Base-by-base conservation (phyloP, 805 yeast species). In the Sungouiella thailandica region DNA sequence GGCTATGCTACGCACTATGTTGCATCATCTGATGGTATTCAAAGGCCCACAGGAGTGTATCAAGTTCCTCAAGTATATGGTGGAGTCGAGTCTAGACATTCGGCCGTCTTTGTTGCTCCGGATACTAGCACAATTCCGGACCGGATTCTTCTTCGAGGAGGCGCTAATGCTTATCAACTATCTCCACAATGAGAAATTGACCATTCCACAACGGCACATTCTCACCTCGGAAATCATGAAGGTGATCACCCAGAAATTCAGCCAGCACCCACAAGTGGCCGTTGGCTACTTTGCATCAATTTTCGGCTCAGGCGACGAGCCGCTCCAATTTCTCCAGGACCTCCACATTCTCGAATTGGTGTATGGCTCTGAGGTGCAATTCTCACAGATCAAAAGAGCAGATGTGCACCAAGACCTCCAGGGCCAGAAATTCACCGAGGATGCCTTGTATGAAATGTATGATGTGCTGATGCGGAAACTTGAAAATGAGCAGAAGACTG, bases 281-380 rank as follows among this genome's bases (percentile, higher is more conserved):
- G 44, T 60, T 4, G 71, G 70, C 2, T 66, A 66, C 43, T 52
- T 55, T 20, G 53, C 57, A 0, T 47, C 65, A 1, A 37, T 62
- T 13, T 63, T 56, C 35, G 17, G 24, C 24, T 62, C 55, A 32
- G 8, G 9, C 4, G 38, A 37, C 7, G 29, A 26, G 1, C 52
- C 52, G 0, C 42, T 55, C 9, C 32, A 45, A 3, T 32, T 55
- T 2, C 44, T 65, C 10, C 51, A 58, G 25, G 52, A 57, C 3
- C 39, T 63, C 18, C 40, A 50, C 18, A 20, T 65, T 15, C 39
- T 63, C 16, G 53, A 54, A 3, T 25, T 54, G 3, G 38, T 54
- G 2, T 50, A 57, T 36, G 58, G 57, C 1, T 41, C 36, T 10
- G 55, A 49, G 3, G 27, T 40, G 4, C 36, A 40, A 17, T 39